Base-by-base conservation (phyloP, 768 basidiomycete species). In the Termitomyces sp. region DNA sequence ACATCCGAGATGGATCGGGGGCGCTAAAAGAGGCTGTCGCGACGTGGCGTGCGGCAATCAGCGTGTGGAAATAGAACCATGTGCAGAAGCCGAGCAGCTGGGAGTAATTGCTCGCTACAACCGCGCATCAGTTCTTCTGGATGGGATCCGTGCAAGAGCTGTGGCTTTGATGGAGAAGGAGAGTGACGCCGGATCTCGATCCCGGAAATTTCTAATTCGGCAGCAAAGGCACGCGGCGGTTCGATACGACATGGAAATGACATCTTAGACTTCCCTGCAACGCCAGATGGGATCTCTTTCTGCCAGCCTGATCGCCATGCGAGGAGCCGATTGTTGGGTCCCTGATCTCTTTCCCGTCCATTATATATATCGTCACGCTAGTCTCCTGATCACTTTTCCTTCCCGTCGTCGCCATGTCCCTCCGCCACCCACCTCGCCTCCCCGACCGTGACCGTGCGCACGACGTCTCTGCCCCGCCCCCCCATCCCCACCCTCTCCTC, bases 281-380 rank as follows among this genome's bases (percentile, higher is more conserved):
- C 36, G 34, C 50, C 51, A 68, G 78, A 81, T 79, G 63, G 63
- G 66, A 78, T 78, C 75, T 76, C 69, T 57, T 68, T 69, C 67
- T 69, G 69, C 73, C 73, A 72, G 65, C 69, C 75, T 81, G 82
- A 83, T 82, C 81, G 81, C 79, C 81, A 81, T 82, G 81, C 83
- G 81, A 81, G 79, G 76, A 70, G 69, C 73, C 70, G 71, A 68
- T 68, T 69, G 69, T 68, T 71, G 68, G 69, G 71, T n/a, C 72
- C 75, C 73, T 77, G 75, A 74, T 75, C 72, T 71, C 64, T 44
- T 71, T 69, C 67, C 68, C 68, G 70, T 73, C 57, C 64, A 72
- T 76, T 82, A 81, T 85, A 84, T 82, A 83, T 81, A 82, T 78
- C 76, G 73, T 73, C 68, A 72, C 73, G 76, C 70, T 67, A 66